A percentile compares a stretch with the other conserved stretches of the same genome.
Conservation (phyloP, 2,329 filamentous ascomycete species). For the Ophiostoma sp. region DNA sequence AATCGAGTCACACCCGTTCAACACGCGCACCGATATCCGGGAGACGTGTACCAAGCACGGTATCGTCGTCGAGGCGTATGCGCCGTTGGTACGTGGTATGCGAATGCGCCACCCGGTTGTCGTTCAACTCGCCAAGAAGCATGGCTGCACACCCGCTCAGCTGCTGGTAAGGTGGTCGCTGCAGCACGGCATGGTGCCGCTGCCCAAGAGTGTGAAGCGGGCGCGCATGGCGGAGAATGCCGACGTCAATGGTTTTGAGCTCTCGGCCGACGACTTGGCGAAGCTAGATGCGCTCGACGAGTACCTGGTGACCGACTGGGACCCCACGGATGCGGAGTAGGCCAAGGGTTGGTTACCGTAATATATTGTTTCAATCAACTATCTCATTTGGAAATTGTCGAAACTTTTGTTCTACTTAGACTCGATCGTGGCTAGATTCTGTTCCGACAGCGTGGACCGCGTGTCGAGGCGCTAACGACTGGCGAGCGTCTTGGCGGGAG, state of each 20-base stretch:
- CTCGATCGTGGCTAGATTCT: too few relatives aligned
- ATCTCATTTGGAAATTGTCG: too few relatives aligned
- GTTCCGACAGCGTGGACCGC: too few relatives aligned
- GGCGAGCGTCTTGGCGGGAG: too few relatives aligned
- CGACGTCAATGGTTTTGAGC: slow-evolving; percentile 59
- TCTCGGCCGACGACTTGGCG: slow-evolving; percentile 63
- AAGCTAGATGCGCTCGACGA: slow-evolving; percentile 67
- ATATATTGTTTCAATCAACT: too few relatives aligned
- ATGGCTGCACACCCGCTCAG: slow-evolving; percentile 70
- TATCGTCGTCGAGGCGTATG: slow-evolving; percentile 77
- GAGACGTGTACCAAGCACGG: slow-evolving; percentile 63
- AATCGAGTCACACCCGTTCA: slow-evolving; percentile 81
- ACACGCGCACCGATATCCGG: slow-evolving; percentile 68
- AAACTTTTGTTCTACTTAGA: too few relatives aligned
- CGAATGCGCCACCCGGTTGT: slow-evolving; percentile 69
- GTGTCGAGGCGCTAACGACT: too few relatives aligned
- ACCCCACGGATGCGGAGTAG: slow-evolving; percentile 22
- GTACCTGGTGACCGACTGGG: slow-evolving; percentile 69
- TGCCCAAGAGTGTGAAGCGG: slow-evolving; percentile 69
- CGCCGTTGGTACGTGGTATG: slow-evolving; percentile 70
- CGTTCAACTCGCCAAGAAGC: slow-evolving; percentile 62
- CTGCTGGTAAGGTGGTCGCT: slow-evolving; percentile 75
- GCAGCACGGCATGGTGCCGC: slow-evolving; percentile 69
- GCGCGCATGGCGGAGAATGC: slow-evolving; percentile 67
- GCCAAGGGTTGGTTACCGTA: too few relatives aligned